Conservation (phyloP, 2,329 filamentous ascomycete species). For the Zopfia rhizophila region DNA sequence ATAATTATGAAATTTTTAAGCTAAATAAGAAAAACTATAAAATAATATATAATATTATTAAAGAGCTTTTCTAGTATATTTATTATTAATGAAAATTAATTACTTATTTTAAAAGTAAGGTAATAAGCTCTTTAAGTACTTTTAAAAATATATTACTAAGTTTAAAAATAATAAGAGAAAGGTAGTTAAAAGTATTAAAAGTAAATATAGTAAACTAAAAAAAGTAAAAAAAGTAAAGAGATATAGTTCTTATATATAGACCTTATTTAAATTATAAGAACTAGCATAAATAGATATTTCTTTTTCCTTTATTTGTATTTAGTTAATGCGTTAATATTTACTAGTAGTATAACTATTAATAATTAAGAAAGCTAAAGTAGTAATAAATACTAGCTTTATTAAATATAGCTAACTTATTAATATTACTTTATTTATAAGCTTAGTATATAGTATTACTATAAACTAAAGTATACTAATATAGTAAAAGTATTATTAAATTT, state of each 20-base stretch:
- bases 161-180: conserved; percentile 14
- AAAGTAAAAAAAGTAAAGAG: conserved; percentile 12
- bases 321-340: conserved; percentile 10
- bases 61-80: conserved; percentile 16
- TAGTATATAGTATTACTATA: too few species aligned
- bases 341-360: conserved; percentile 6
- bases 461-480: too few species aligned
- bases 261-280: conserved; percentile 9
- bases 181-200: too few species aligned
- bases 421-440: too few species aligned
- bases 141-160: too few species aligned
- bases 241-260: conserved; percentile 13
- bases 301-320: conserved; percentile 14
- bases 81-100: conserved; percentile 15
- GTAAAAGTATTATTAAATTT: too few species aligned
- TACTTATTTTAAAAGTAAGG: conserved; percentile 11
- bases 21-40: conserved; percentile 12
- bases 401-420: too few species aligned
- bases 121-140: conserved; percentile 11
- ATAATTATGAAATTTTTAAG: conserved; percentile 13
- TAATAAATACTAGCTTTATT: conserved; percentile 1
- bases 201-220: conserved; percentile 7
- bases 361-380: conserved; percentile 5
- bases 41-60: conserved; percentile 13
- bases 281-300: conserved; percentile 7